A percentile compares a stretch with the other conserved stretches of the same genome.
Conservation (phyloP, 768 basidiomycete species). For the Termitomyces sp. region DNA sequence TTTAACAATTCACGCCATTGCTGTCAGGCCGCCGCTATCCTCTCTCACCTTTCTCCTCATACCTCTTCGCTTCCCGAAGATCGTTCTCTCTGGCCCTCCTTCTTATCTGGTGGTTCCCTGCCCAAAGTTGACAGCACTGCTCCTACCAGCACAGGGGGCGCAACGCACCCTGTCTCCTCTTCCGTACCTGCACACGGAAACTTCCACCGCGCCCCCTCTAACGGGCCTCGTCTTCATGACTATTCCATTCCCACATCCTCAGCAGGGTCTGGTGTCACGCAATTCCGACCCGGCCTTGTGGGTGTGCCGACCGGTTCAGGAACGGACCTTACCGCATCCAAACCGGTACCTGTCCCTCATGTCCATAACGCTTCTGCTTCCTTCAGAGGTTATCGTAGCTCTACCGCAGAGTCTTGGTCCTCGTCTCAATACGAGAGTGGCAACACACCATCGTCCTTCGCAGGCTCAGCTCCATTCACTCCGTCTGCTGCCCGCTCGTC, state of each 20-base stretch:
- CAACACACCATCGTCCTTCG: conserved; percentile 23
- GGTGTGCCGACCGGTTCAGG: conserved; percentile 28
- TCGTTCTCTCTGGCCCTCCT: conserved; percentile 88
- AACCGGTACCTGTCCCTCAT: conserved; percentile 32
- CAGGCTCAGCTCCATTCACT: conserved; percentile 10
- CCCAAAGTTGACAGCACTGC: conserved; percentile 42
- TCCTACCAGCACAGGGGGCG: conserved; percentile 15
- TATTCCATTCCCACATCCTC: conserved; percentile 47
- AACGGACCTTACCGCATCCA: conserved; percentile 22
- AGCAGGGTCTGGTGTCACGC: conserved; percentile 41
- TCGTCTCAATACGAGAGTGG: conserved; percentile 23
- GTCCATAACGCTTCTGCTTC: conserved; percentile 7
- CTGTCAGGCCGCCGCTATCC: conserved; percentile 86
- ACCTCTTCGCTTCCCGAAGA: conserved; percentile 85
- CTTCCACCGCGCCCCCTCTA: conserved; percentile 26
- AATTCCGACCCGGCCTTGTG: conserved; percentile 57
- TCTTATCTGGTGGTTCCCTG: conserved; percentile 67
- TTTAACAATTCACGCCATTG: background rate
- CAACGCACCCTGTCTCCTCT: conserved; percentile 38
- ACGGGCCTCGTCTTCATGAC: conserved; percentile 65
- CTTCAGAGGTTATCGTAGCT: conserved; percentile 23
- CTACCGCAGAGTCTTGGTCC: conserved; percentile 29
- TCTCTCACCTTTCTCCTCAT: conserved; percentile 77
- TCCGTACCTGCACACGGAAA: conserved; percentile 45
- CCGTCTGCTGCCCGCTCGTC: conserved; percentile 45